Conservation (phyloP, 805 yeast genomes). For the Ogataea naganishii region DNA sequence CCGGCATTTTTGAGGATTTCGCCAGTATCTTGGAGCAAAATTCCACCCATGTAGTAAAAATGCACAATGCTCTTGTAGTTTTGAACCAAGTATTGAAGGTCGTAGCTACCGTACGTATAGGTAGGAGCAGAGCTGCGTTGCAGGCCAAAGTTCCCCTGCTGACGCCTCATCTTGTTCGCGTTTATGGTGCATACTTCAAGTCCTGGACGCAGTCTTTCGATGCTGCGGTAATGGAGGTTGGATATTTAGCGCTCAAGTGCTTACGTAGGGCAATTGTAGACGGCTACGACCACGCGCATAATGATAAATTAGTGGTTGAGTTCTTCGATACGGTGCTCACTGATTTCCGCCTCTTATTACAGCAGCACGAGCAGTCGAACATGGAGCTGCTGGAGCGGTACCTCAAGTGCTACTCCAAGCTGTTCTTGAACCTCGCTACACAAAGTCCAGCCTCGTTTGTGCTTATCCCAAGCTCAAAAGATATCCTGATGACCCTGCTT, state of each 20-base stretch:
- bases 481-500: constrained; percentile 54
- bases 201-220: constrained; percentile 49
- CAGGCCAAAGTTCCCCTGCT: constrained; percentile 62
- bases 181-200: constrained; percentile 52
- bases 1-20: constrained; percentile 61
- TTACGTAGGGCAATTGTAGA: constrained; percentile 66
- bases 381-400: constrained; percentile 55
- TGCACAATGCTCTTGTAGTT: constrained; percentile 57
- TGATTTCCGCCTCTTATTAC: constrained; percentile 51
- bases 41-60: constrained; percentile 38
- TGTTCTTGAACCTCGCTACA: constrained; percentile 52
- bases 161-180: constrained; percentile 47
- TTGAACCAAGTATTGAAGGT: constrained; percentile 73
- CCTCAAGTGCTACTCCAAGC: constrained; percentile 66
- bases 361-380: constrained; percentile 41
- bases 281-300: constrained; percentile 66
- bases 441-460: constrained; percentile 64
- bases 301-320: constrained; percentile 46
- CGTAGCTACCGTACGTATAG: constrained; percentile 70
- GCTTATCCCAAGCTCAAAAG: constrained; percentile 53
- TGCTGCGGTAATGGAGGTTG: constrained; percentile 56
- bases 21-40: constrained; percentile 35
- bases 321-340: constrained; percentile 47
- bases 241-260: constrained; percentile 70
- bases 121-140: constrained; percentile 71